phyloP scores from a whole-genome alignment of 2,329 filamentous ascomycete species.

The Madurella fahalii region DNA sequence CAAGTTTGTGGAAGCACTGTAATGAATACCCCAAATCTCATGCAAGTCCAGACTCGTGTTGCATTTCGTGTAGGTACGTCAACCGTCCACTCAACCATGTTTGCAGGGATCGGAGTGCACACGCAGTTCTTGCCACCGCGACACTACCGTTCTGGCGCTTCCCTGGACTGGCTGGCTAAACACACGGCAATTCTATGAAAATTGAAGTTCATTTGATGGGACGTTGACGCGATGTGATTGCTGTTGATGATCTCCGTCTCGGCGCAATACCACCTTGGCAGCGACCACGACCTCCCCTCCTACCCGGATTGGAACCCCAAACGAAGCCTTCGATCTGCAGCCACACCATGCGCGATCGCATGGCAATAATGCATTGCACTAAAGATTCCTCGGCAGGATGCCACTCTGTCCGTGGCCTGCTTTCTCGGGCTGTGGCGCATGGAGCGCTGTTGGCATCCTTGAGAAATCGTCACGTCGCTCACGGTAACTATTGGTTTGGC shows the following conservation, averaged over 20 bases:
- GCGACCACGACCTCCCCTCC: not conserved
- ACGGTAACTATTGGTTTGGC: not conserved
- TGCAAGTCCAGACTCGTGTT: not conserved
- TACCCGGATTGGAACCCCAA: slow-evolving; percentile 1
- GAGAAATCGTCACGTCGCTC: not conserved
- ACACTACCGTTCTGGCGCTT: too few species aligned
- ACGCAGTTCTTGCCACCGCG: not conserved
- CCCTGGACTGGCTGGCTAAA: not conserved
- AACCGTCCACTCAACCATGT: not conserved
- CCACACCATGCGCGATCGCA: not conserved
- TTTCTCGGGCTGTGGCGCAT: too few species aligned
- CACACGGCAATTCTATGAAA: not conserved
- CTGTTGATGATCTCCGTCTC: not conserved
- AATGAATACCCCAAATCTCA: not conserved
- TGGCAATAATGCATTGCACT: not conserved
- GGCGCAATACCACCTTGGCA: not conserved
- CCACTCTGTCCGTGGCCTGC: too few species aligned
- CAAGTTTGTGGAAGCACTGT: too few species aligned
- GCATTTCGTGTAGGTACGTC: not conserved
- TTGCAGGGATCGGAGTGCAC: not conserved
- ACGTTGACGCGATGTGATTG: not conserved
- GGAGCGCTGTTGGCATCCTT: too few species aligned
- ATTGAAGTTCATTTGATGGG: not conserved
- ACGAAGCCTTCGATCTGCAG: slow-evolving; percentile 7
- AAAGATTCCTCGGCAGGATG: not conserved